Percentiles rank a stretch among this genome's conserved stretches.
Evolutionary conservation across 306 rosid genomes (phyloP).

Genomic region (Rosa lucieae): DNA sequence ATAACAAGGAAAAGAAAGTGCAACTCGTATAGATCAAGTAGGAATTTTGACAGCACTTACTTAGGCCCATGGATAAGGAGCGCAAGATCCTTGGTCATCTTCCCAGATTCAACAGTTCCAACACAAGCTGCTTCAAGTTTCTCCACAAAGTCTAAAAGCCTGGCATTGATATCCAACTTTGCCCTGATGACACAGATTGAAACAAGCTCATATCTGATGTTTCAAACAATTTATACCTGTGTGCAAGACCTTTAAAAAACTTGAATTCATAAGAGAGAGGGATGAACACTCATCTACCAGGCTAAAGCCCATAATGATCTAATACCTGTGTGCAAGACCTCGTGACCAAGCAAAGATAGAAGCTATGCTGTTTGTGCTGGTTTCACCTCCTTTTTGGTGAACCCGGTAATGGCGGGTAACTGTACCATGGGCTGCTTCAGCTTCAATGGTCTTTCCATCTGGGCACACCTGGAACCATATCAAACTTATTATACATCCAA

Average conservation of each 20-base stretch:
- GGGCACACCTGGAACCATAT: constrained; percentile 72
- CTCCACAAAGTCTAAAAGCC: constrained; percentile 58
- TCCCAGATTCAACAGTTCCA: constrained; percentile 78
- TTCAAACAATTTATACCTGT: not conserved
- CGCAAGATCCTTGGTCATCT: constrained; percentile 97
- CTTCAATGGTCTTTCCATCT: constrained; percentile 94
- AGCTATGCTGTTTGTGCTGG: constrained; percentile 97
- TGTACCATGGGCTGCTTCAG: constrained; percentile 99
- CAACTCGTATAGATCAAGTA: not conserved
- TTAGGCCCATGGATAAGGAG: constrained; percentile 79
- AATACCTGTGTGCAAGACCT: constrained; percentile 86
- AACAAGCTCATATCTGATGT: not conserved
- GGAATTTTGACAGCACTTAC: constrained; percentile 41
- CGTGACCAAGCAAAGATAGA: constrained; percentile 95
- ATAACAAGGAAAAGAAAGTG: not conserved
- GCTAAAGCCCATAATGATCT: not conserved
- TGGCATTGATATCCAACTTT: constrained; percentile 75
- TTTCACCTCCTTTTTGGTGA: constrained; percentile 91
- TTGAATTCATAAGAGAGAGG: not conserved
- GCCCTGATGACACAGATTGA: constrained; percentile 51
- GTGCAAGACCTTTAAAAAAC: not conserved
- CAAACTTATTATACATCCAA: not conserved
- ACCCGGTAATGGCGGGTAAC: constrained; percentile 85
- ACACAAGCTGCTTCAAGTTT: constrained; percentile 83
- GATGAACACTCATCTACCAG: not conserved